phyloP scores from a whole-genome alignment of 176 grass and related monocot species.

The Thinopyrum elongatum region DNA sequence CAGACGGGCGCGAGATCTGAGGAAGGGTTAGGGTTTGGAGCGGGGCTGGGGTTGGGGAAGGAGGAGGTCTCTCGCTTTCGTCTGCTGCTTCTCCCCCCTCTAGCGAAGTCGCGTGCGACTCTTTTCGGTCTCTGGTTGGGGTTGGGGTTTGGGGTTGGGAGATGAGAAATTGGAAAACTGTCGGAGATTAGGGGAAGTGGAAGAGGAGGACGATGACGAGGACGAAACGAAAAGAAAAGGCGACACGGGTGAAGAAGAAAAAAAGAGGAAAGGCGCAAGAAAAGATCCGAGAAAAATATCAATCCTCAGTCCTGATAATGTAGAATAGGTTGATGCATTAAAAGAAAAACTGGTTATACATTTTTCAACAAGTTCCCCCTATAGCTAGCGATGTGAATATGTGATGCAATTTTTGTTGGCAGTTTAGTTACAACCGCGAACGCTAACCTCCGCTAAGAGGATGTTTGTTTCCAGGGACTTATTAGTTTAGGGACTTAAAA shows the following conservation, averaged over 20 bases:
- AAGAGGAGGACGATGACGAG: neutral
- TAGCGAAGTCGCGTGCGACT: slow-evolving; percentile 33
- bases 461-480: too few relatives aligned
- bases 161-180: slow-evolving; percentile 38
- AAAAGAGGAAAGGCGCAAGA: neutral
- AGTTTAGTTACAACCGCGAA: too few relatives aligned
- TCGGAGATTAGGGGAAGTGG: slow-evolving; percentile 34
- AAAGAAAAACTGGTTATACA: too few relatives aligned
- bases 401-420: too few relatives aligned
- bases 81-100: slow-evolving; percentile 8
- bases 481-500: too few relatives aligned
- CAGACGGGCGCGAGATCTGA: slow-evolving; percentile 37
- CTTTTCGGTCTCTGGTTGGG: neutral
- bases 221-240: neutral
- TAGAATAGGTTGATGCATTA: too few relatives aligned
- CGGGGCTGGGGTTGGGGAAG: neutral
- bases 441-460: too few relatives aligned
- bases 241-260: neutral
- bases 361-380: too few relatives aligned
- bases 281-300: neutral
- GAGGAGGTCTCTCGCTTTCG: slow-evolving; percentile 19
- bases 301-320: too few relatives aligned
- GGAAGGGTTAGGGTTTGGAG: slow-evolving; percentile 46
- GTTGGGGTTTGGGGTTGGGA: slow-evolving; percentile 22
- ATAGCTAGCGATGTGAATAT: too few relatives aligned